Percentiles rank a stretch among this genome's conserved stretches.
Conservation (phyloP, 1,139 yeast genomes). For the Saccharomycopsis hybrid region DNA sequence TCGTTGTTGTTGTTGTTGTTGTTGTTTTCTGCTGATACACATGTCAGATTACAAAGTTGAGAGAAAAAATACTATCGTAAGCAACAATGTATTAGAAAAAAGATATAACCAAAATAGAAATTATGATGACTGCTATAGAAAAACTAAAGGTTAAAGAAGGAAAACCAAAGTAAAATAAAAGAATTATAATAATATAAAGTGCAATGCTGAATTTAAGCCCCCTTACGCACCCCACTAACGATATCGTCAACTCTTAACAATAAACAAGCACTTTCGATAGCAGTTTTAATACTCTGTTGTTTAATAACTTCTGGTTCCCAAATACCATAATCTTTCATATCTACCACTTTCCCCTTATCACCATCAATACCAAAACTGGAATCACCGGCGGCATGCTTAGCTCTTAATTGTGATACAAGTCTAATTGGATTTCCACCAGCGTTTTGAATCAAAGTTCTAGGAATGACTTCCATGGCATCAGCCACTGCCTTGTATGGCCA, state of each 20-base stretch:
- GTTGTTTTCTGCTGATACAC: too few relatives aligned
- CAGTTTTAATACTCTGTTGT: constrained; percentile 94
- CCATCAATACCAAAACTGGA: constrained; percentile 92
- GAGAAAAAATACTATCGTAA: too few relatives aligned
- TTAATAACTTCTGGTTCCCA: constrained; percentile 99
- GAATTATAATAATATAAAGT: too few relatives aligned
- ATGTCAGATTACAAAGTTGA: too few relatives aligned
- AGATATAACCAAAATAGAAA: too few relatives aligned
- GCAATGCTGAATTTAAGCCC: constrained; percentile 2
- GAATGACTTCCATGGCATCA: constrained; percentile 96
- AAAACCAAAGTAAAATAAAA: too few relatives aligned
- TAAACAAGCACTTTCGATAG: constrained; percentile 94
- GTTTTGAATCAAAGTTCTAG: constrained; percentile 93
- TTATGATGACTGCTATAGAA: too few relatives aligned
- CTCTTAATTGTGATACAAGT: constrained; percentile 82
- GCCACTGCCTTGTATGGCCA: constrained; percentile 99
- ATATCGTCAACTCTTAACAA: constrained; percentile 94
- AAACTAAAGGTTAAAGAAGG: too few relatives aligned
- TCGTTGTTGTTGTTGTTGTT: too few relatives aligned
- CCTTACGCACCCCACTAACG: constrained; percentile 53
- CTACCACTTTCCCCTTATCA: constrained; percentile 87
- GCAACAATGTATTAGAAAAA: too few relatives aligned
- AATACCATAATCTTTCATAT: constrained; percentile 91
- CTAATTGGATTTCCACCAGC: constrained; percentile 97
- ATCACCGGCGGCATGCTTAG: constrained; percentile 89